Base-by-base conservation (phyloP, 2,329 filamentous ascomycete species). In the Lasiodiplodia hormozganensis region DNA sequence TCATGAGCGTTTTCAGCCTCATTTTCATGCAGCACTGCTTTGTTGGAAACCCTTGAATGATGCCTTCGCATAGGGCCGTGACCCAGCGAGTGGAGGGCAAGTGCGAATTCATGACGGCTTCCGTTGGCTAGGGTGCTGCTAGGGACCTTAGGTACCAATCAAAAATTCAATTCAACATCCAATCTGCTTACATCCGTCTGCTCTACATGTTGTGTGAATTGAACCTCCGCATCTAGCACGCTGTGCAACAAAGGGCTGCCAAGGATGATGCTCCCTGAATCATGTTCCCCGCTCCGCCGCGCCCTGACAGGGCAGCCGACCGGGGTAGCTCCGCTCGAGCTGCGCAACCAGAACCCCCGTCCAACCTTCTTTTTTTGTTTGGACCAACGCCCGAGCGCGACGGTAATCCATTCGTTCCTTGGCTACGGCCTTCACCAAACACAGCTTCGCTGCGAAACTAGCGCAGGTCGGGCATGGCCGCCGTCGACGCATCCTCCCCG, bases 221-320 rank as follows among this genome's bases (percentile, higher is more conserved):
- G 18, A 47, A 21, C n/a, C 6, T 21, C 18, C 18, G 43, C 43
- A 47, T 47, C 14, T n/a, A 21, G 43, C 43, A 21, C 1, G 18
- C 8, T 47, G 43, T 47, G 23, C 21, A 53, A 53, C 18, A 23
- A 52, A n/a, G 10, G 1, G 23, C 23, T 52, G 21, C 14, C 23
- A 31, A 36, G 52, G 52, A 56, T 21, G 52, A 28, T 28, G 16
- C 28, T 11, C 12, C 31, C 54, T 58, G 54, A 58, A 58, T 58
- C 54, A 58, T 49, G 69, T 71, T 6, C 23, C 53, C 62, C 71
- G 10, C 68, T 68, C 28, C 62, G 16, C 31, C 31, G 31, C 31
- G 31, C 40, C 40, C 40, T 43, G 18, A 43, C 40, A 43, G 40
- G 31, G 31, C 31, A 34, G 31, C 31, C 53, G 54, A 58, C 34